Base-by-base conservation (phyloP, 2,329 filamentous ascomycete species). In the Colletotrichum godetiae region DNA sequence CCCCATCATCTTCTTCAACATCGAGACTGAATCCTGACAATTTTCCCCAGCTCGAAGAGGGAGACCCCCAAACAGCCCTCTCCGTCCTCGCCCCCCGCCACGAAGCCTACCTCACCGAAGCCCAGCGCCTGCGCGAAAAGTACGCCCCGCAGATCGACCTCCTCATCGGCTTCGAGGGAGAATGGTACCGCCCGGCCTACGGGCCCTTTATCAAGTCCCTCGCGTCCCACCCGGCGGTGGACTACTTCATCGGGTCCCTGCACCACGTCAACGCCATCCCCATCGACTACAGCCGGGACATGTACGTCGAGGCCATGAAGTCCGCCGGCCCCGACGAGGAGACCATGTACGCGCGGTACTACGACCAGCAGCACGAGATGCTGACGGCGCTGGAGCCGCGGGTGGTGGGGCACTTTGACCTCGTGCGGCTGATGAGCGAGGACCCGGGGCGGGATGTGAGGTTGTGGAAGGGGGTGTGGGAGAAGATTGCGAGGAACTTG, bases 341-440 rank as follows among this genome's bases (percentile, higher is more conserved):
- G 81, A 82, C 82, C n/a, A 86, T 98, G 27, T 96, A 92, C 78
- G 91, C 91, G 79, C 90, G 91, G 75, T 99, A 98, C 84, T 98
- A 97, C 81, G 95, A 98, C 81, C 86, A 92, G 76, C 97, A 98
- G 85, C 88, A 89, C 74, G 90, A 91, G 24, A 97, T 99, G 95
- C 86, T 99, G 59, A 82, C 84, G 67, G 86, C 89, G 8, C 82
- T 98, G 75, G 85, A 86, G 76, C 97, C 97, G 37, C 90, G 90
- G 8, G 88, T 99, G 13, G 92, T 99, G 4, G 97, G 95, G 0
- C 97, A 99, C 84, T 97, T 99, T 81, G 97, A 99, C 83, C 89
- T 99, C 24, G 93, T 98, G 67, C 88, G 96, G 13, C 84, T 99
- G 75, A 88, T 97, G 81, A 95, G 93, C 77, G 88, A 91, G 70